A percentile compares a stretch with the other conserved stretches of the same genome.
phyloP scores from a whole-genome alignment of 1,284 basidiomycete genomes.

The Moesziomyces antarcticus region DNA sequence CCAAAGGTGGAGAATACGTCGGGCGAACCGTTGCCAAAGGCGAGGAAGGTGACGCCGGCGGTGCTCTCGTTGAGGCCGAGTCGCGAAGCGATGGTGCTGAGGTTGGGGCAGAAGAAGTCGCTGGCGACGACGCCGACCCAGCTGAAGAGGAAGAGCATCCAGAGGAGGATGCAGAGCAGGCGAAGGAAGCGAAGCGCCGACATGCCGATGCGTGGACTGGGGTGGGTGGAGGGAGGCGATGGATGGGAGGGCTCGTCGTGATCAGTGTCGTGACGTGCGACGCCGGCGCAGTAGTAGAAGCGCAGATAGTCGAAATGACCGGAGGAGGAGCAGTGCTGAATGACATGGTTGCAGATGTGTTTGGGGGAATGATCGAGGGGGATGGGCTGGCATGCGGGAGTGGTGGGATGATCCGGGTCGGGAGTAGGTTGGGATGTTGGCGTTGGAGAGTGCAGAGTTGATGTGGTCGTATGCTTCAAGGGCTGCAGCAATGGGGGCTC shows the following conservation, averaged over 20 bases:
- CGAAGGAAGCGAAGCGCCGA: conserved; percentile 34
- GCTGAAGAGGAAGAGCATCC: conserved; percentile 64
- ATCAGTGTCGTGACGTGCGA: conserved; percentile 6
- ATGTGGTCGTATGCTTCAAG: conserved; percentile 9
- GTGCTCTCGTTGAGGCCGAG: conserved; percentile 64
- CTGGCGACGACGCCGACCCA: conserved; percentile 64
- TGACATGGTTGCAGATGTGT: conserved; percentile 54
- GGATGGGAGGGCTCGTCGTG: conserved; percentile 28
- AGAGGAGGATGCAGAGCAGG: conserved; percentile 40
- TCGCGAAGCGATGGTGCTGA: conserved; percentile 58
- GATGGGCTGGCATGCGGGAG: conserved; percentile 40
- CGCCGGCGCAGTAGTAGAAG: conserved; percentile 62
- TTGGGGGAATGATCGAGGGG: conserved; percentile 26
- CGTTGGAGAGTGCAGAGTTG: background rate
- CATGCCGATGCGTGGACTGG: conserved; percentile 24
- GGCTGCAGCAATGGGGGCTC: background rate
- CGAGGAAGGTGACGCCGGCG: conserved; percentile 66
- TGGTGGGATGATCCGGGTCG: conserved; percentile 3
- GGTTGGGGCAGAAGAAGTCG: conserved; percentile 66
- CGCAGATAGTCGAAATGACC: conserved; percentile 58
- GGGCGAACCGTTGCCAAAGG: conserved; percentile 69
- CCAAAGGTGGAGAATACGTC: conserved; percentile 87
- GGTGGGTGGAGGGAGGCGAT: conserved; percentile 17
- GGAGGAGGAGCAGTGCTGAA: conserved; percentile 43
- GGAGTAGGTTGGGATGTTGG: conserved; percentile 12